Base-by-base conservation (phyloP, 768 basidiomycete species). In the Pleurotus djamor region DNA sequence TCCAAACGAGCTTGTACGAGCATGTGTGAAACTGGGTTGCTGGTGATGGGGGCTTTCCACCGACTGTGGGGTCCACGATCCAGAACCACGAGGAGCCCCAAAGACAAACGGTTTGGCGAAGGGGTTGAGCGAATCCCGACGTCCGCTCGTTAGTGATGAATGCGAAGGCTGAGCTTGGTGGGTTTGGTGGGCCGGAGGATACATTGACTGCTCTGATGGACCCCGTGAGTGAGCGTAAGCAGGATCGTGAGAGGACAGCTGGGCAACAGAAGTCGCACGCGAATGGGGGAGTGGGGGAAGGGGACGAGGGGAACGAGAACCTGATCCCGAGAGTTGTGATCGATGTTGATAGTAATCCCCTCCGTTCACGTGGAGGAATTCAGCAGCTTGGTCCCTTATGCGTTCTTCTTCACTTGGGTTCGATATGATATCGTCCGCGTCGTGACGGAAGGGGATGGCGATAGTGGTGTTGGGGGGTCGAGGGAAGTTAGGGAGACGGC, bases 61-160 rank as follows among this genome's bases (percentile, higher is more conserved):
- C 13, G 76, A 75, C 35, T 67, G 71, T 38, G 74, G 74, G 17
- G 64, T 67, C 59, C 69, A 69, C 17, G 69, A 70, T 48, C 66
- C 66, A 36, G 72, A 69, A 32, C 69, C 68, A 48, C 70, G 72
- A 43, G 66, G 70, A 36, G 73, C 61, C 56, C 89, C 90, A 68
- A 94, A 94, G 7, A 92, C 86, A 63, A 94, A 94, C 0, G 92
- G 91, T 67, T 91, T 91, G 5, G 92, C 92, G 52, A 83, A 79
- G 0, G 92, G 92, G 68, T 94, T 94, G 51, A 92, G 79, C 2
- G 81, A 72, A 38, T 79, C 77, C 37, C 69, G 61, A n/a, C 60
- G 61, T 12, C 12, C 35, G 41, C 67, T 65, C 8, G 67, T 66
- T 10, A 64, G 28, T 21, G 70, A 71, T 44, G 60, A 60, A 57